phyloP scores from a whole-genome alignment of 1,139 yeast species.

The Saccharomyces hybrid region DNA sequence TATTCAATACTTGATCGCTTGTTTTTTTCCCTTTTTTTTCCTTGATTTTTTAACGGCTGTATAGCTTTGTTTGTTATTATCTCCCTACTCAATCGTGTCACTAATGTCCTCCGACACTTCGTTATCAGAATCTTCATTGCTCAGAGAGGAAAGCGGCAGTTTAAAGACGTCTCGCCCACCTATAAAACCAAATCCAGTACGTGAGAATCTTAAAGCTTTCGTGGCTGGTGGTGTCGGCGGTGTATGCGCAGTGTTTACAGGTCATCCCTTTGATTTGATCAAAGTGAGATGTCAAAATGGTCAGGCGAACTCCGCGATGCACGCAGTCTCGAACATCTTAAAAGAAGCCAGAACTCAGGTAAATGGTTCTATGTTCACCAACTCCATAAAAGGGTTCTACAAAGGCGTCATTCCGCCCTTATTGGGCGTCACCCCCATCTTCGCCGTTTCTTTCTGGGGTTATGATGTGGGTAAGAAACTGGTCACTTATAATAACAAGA shows the following conservation, averaged over 20 bases:
- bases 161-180: conserved; percentile 4
- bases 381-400: conserved; percentile 39
- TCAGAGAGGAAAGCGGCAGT: conserved; percentile 10
- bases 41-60: background rate
- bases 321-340: conserved; percentile 63
- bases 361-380: conserved; percentile 5
- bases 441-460: conserved; percentile 98
- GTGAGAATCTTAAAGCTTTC: conserved; percentile 58
- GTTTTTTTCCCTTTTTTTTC: background rate
- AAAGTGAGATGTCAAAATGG: conserved; percentile 82
- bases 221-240: conserved; percentile 89
- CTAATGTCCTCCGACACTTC: conserved; percentile 14
- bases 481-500: conserved; percentile 36
- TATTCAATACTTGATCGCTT: background rate
- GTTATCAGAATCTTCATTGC: conserved; percentile 11
- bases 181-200: conserved; percentile 9
- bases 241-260: conserved; percentile 79
- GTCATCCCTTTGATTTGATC: conserved; percentile 91
- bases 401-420: conserved; percentile 86
- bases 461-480: conserved; percentile 84
- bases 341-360: conserved; percentile 49
- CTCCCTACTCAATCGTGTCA: background rate
- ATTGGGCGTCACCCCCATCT: conserved; percentile 94
- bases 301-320: conserved; percentile 44
- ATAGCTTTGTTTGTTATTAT: background rate